These are phyloP conservation scores for Sergeia podlipaevii DNA, from an alignment of 208 protist genomes.

Conservation along the genomic window DNA sequence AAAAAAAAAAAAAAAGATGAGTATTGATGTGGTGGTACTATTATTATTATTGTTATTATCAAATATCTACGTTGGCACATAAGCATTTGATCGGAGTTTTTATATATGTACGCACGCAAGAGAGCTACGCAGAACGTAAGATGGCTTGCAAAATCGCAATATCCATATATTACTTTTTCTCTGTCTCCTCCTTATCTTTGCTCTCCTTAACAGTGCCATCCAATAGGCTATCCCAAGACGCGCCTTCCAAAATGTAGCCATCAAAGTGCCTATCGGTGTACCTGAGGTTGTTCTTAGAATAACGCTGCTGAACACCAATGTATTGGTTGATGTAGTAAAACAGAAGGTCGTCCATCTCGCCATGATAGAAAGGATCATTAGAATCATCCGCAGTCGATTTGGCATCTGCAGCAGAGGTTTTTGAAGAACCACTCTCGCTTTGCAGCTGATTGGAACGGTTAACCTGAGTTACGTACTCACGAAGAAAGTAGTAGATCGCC, in stretches of 20 bases:
- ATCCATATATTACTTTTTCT: not conserved
- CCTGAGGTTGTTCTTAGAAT: slow-evolving; percentile 35
- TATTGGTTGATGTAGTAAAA: slow-evolving; percentile 95
- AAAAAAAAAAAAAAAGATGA: too few relatives aligned
- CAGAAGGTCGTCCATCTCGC: slow-evolving; percentile 94
- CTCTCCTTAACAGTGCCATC: slow-evolving; percentile 17
- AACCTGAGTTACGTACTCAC: slow-evolving; percentile 76
- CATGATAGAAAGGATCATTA: slow-evolving; percentile 55
- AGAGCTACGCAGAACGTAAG: too few relatives aligned
- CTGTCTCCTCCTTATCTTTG: not conserved
- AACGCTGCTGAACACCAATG: slow-evolving; percentile 87
- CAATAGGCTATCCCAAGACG: slow-evolving; percentile 68
- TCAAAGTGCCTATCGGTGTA: slow-evolving; percentile 87
- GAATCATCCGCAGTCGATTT: not conserved
- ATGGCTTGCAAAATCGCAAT: too few relatives aligned
- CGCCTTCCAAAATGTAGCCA: slow-evolving; percentile 73
- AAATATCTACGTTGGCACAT: too few relatives aligned
- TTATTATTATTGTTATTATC: too few relatives aligned
- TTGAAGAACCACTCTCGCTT: not conserved
- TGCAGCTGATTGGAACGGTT: slow-evolving; percentile 24
- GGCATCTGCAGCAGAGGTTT: not conserved
- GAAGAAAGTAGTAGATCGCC: slow-evolving; percentile 94
- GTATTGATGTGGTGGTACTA: too few relatives aligned
- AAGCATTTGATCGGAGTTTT: too few relatives aligned
- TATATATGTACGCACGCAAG: too few relatives aligned